Percentiles rank a stretch among this genome's conserved stretches.
Conservation (phyloP, 2,329 filamentous ascomycete species). For the Penicillium sp. region DNA sequence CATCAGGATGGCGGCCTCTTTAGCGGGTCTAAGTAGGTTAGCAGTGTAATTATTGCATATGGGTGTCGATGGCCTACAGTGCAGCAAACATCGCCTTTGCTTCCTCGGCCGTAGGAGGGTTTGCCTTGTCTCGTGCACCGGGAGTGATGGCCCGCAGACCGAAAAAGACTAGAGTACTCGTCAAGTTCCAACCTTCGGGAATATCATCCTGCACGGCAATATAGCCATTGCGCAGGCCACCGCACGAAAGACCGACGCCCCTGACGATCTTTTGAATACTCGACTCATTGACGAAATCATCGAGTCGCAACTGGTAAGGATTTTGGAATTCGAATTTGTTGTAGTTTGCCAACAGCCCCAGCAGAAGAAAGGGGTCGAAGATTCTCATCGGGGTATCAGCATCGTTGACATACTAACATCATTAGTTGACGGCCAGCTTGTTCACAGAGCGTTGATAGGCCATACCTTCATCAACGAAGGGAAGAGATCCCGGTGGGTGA, state of each 20-base stretch:
- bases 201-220: constrained; percentile 83
- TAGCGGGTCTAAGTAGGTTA: constrained; percentile 59
- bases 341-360: constrained; percentile 90
- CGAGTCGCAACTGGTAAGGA: constrained; percentile 83
- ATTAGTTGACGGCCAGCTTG: constrained; percentile 1
- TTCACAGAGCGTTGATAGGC: neutral
- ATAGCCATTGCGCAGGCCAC: constrained; percentile 65
- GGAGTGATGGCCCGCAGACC: constrained; percentile 72
- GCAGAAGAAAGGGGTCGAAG: constrained; percentile 71
- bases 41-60: constrained; percentile 3
- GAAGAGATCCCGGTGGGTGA: constrained; percentile 90
- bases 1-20: constrained; percentile 72
- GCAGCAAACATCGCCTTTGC: constrained; percentile 74
- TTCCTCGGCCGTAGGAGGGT: constrained; percentile 67
- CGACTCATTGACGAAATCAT: constrained; percentile 90
- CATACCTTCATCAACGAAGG: constrained; percentile 87
- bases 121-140: constrained; percentile 56
- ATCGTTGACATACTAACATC: constrained; percentile 69
- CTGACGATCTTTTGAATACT: constrained; percentile 77
- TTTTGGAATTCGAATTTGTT: constrained; percentile 99
- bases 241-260: constrained; percentile 69
- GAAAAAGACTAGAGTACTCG: constrained; percentile 74
- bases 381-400: constrained; percentile 59
- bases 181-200: constrained; percentile 82
- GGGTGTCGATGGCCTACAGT: constrained; percentile 49